Evolutionary conservation across 495 filamentous ascomycete genomes (phyloP).

Genomic region (Aspergillus indologenus): DNA sequence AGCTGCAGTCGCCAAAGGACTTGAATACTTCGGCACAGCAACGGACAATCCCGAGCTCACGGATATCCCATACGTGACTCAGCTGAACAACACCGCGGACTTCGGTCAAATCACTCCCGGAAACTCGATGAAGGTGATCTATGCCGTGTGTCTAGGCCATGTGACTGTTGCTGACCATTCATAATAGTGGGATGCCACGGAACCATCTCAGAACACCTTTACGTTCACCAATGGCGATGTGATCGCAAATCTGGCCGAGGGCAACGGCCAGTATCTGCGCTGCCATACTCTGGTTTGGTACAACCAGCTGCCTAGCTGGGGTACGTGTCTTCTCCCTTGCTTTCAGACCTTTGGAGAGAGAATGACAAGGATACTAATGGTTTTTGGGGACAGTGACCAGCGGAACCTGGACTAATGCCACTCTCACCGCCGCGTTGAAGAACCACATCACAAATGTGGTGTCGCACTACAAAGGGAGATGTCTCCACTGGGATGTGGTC

Average conservation of each 20-base stretch:
- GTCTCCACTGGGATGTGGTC: conserved; percentile 44
- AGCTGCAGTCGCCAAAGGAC: conserved; percentile 50
- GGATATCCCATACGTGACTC: conserved; percentile 47
- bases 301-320: conserved; percentile 57
- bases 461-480: conserved; percentile 54
- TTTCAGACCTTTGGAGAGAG: no score
- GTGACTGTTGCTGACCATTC: not conserved
- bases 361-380: conserved; percentile 6
- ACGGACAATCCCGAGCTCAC: conserved; percentile 53
- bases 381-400: conserved; percentile 34
- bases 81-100: conserved; percentile 48
- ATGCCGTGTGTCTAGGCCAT: not conserved
- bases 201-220: conserved; percentile 9
- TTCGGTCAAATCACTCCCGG: conserved; percentile 59
- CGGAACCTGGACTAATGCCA: conserved; percentile 52
- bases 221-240: conserved; percentile 5
- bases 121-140: conserved; percentile 52
- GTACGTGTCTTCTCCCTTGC: conserved; percentile 21
- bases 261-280: conserved; percentile 9
- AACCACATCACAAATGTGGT: conserved; percentile 53
- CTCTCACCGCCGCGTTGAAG: conserved; percentile 49
- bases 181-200: conserved; percentile 36
- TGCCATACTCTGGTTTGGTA: conserved; percentile 53
- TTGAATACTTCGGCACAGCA: conserved; percentile 58
- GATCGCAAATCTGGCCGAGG: conserved; percentile 11